Evolutionary conservation across 2,329 filamentous ascomycete genomes (phyloP), one percentile per base, ranked within the genome.

Genomic region (Fusarium algeriense): DNA sequence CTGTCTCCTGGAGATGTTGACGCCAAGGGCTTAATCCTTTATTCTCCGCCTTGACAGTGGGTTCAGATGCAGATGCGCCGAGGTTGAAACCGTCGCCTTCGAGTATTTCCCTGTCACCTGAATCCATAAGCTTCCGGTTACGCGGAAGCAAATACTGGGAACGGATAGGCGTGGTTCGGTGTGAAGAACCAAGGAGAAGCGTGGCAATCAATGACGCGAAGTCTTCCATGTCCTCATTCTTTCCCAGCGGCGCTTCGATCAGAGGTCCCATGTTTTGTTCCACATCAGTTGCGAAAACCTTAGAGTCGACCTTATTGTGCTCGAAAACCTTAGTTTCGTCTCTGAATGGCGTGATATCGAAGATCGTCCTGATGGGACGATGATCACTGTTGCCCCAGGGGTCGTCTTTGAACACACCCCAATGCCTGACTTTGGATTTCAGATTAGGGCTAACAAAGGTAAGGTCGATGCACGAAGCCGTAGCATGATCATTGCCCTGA

Each of bases 381-480:
- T 67, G 60, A 23, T 67, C 64, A 7, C 53, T 55, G 4, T 28
- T 11, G 0, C 14, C 3, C 15, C 45, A 53, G 8, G 30, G 35
- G 5, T 32, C 34, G 3, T 45, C 17, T 7, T 53, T 6, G 17
- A 32, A 14, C n/a, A 63, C 34, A 1, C 17, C 20, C 32, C 48
- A 67, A 35, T 37, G 19, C 13, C 13, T 15, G 11, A 45, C n/a
- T 3, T 26, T 13, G 4, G 23, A 19, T 12, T 13, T 11, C 3
- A 67, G 28, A 0, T 11, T 17, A 8, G 23, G 17, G 13, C 48
- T 64, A 19, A 41, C 19, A 20, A 64, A 67, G 7, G 53, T 59
- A 10, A 64, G 64, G 43, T 64, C 64, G n/a, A 67, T 64, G 4
- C 53, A 46, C 8, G 32, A 57, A 13, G 15, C 9, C 2, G 2